These are phyloP conservation scores for Colletotrichum aenigma DNA, from an alignment of 2,329 filamentous ascomycete genomes.

Conservation along the genomic window DNA sequence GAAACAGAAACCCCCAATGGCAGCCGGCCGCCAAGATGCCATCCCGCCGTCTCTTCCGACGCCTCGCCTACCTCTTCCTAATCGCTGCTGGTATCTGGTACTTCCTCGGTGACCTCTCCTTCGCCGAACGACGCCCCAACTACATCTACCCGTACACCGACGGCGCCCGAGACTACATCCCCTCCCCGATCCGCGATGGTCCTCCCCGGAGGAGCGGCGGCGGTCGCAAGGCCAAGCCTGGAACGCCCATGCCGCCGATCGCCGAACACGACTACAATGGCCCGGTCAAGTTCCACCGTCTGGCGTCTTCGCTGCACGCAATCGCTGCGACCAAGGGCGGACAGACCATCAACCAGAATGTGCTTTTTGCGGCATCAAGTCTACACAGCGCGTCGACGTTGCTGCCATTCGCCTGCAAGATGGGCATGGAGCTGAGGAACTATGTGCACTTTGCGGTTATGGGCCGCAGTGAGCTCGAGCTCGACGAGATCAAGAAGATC, in stretches of 20 bases:
- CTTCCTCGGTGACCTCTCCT: constrained; percentile 68
- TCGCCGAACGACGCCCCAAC: constrained; percentile 37
- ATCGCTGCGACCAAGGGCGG: constrained; percentile 59
- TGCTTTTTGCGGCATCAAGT: constrained; percentile 80
- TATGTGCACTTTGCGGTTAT: constrained; percentile 84
- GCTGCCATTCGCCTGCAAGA: constrained; percentile 84
- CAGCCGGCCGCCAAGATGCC: constrained; percentile 44
- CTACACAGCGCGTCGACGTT: constrained; percentile 74
- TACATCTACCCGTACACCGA: constrained; percentile 36
- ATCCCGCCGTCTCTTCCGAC: constrained; percentile 58
- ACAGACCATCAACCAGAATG: constrained; percentile 64
- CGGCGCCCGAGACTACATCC: not conserved
- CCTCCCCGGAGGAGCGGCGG: not conserved
- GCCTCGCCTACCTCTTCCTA: constrained; percentile 53
- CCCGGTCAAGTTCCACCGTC: constrained; percentile 68
- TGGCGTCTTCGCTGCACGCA: constrained; percentile 67
- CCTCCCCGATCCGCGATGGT: not conserved
- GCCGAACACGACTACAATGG: constrained; percentile 63
- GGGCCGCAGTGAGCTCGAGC: constrained; percentile 71
- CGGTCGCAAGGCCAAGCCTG: constrained; percentile 15
- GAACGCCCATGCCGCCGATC: constrained; percentile 13
- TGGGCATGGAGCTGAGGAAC: constrained; percentile 72
- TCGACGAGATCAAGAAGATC: constrained; percentile 73
- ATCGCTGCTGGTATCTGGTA: constrained; percentile 62
- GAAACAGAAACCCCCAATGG: constrained; percentile 40